These are phyloP conservation scores for Omphalotus olearius DNA, from an alignment of 1,284 basidiomycete genomes.

Conservation along the genomic window DNA sequence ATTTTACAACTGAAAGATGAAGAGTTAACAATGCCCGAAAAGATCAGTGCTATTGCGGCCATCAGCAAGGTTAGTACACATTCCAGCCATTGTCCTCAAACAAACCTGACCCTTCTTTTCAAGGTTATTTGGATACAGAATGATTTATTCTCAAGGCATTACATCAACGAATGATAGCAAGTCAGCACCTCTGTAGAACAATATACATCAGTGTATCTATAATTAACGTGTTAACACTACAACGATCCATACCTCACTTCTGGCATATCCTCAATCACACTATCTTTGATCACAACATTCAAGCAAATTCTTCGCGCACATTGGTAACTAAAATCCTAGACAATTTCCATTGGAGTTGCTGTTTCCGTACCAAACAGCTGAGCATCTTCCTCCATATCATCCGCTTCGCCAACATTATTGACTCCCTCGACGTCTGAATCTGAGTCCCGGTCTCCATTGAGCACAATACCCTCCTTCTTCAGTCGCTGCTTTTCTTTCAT, in stretches of 20 bases:
- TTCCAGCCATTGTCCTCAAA: neutral
- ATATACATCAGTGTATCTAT: neutral
- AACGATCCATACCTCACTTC: too few relatives aligned
- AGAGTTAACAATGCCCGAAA: conserved; percentile 24
- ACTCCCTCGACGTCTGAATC: conserved; percentile 36
- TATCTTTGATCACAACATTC: too few relatives aligned
- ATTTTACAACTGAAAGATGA: conserved; percentile 26
- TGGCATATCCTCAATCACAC: too few relatives aligned
- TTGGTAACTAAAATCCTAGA: too few relatives aligned
- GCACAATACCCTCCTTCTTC: conserved; percentile 55
- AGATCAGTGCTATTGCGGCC: conserved; percentile 37
- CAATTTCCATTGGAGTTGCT: neutral
- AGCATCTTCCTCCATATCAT: neutral
- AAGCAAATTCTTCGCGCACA: too few relatives aligned
- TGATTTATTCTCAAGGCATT: conserved; percentile 42
- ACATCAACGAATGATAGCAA: conserved; percentile 27
- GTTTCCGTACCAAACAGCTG: neutral
- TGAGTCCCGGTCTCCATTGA: conserved; percentile 42
- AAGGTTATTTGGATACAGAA: conserved; percentile 46
- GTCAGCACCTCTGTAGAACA: neutral
- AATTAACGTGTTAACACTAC: too few relatives aligned
- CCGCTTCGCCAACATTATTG: neutral
- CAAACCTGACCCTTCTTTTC: neutral
- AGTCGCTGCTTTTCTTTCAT: conserved; percentile 66
- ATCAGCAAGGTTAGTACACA: conserved; percentile 36